Percentiles rank a stretch among this genome's conserved stretches.
Evolutionary conservation across 2,329 filamentous ascomycete genomes (phyloP).

Genomic region (Sporothrix humicola): DNA sequence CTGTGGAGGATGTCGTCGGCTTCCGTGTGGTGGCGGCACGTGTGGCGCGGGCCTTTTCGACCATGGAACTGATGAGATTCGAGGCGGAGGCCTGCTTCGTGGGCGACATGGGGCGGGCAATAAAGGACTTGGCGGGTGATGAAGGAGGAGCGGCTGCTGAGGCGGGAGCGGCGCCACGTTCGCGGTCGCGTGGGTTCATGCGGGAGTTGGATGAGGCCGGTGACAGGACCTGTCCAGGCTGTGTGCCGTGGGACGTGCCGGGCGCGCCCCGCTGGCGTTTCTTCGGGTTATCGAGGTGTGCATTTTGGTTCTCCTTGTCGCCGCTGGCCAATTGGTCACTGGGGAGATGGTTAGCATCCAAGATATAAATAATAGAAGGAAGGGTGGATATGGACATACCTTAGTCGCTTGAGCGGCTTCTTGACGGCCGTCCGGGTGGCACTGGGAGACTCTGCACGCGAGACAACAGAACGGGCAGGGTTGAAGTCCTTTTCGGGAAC

Average conservation of each 20-base stretch:
- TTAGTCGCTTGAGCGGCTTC: conserved; percentile 55
- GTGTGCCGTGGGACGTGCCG: conserved; percentile 35
- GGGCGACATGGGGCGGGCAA: conserved; percentile 66
- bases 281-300: conserved; percentile 68
- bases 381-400: conserved; percentile 48
- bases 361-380: too few relatives aligned
- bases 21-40: conserved; percentile 54
- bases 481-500: conserved; percentile 57
- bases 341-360: conserved; percentile 42
- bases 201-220: conserved; percentile 83
- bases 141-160: conserved; percentile 44
- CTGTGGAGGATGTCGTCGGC: conserved; percentile 52
- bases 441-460: conserved; percentile 16
- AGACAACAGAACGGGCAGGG: conserved; percentile 16
- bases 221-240: conserved; percentile 70
- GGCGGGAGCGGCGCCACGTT: conserved; percentile 16
- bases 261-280: conserved; percentile 62
- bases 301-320: conserved; percentile 78
- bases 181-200: conserved; percentile 60
- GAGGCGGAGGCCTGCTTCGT: conserved; percentile 60
- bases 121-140: conserved; percentile 63
- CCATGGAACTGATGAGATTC: conserved; percentile 60
- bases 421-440: conserved; percentile 34
- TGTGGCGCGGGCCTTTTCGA: conserved; percentile 65
- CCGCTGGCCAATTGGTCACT: conserved; percentile 68